Base-by-base conservation (phyloP, 805 yeast species). In the Candida ovalis region DNA sequence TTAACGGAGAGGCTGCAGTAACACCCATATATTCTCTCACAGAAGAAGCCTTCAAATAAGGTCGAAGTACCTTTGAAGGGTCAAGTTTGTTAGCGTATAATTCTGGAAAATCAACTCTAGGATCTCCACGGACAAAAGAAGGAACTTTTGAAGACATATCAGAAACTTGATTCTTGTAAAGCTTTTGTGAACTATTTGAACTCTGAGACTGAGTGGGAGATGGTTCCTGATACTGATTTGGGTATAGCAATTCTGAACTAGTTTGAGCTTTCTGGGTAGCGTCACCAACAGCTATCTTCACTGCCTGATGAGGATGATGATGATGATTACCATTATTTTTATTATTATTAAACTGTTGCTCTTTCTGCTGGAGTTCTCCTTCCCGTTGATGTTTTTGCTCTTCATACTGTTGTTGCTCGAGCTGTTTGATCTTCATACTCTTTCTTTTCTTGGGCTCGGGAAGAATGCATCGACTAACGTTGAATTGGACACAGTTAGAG, bases 401-500 rank as follows among this genome's bases (percentile, higher is more conserved):
- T 21, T 45, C 42, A 33, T 53, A 40, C 12, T 45, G 32, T n/a
- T 48, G 33, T 18, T 53, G 30, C 17, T 43, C 42, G 15, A 61
- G 42, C 42, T 61, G 52, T n/a, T 52, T 52, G 5, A 62, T 47
- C 40, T 62, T 61, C 42, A 49, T 50, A 25, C 62, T 56, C 40
- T 53, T 56, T 30, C 67, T 39, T 37, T 54, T 62, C 24, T 56
- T 63, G 1, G 64, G 65, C 24, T 78, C 85, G 1, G 90, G 91
- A 44, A 85, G 72, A 30, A 71, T 69, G 67, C 91, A 88, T 46
- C 82, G 87, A 6, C 52, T 49, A 58, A 88, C 77, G 7, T 86
- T 84, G 63, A 84, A 85, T 3, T 86, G 82, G 32, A 78, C 72
- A 61, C 92, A 85, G 63, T 85, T 85, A 21, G 90, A 77, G 58